phyloP scores from a whole-genome alignment of 1,284 basidiomycete species.

The Laetiporus sulphureus region DNA sequence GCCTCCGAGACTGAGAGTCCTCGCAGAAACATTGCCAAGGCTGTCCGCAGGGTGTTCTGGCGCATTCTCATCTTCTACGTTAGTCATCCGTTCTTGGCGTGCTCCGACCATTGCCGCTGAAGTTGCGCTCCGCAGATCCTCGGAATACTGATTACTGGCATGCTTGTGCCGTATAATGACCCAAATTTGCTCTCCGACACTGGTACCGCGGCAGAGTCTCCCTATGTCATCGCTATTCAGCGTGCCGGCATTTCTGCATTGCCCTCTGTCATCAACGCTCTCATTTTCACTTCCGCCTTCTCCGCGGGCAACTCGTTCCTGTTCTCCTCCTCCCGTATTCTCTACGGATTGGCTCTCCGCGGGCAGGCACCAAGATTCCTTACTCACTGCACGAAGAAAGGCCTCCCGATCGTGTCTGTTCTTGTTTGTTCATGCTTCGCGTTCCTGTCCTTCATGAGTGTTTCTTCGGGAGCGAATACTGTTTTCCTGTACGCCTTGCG shows the following conservation, averaged over 20 bases:
- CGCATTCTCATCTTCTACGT: constrained; percentile 74
- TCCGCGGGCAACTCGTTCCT: constrained; percentile 80
- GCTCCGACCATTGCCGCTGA: neutral
- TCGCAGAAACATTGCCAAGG: constrained; percentile 72
- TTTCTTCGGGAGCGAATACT: constrained; percentile 23
- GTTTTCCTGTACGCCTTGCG: constrained; percentile 29
- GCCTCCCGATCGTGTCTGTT: constrained; percentile 67
- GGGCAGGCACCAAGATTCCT: constrained; percentile 67
- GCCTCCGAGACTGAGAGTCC: constrained; percentile 75
- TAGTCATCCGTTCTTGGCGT: constrained; percentile 11
- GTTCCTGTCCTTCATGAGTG: constrained; percentile 46
- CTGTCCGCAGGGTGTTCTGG: constrained; percentile 77
- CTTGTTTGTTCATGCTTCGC: constrained; percentile 33
- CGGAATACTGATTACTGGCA: constrained; percentile 72
- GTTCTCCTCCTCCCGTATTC: constrained; percentile 76
- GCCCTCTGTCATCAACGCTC: constrained; percentile 66
- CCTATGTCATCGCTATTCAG: constrained; percentile 80
- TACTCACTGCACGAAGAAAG: constrained; percentile 62
- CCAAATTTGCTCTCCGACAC: constrained; percentile 44
- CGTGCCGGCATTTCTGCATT: constrained; percentile 71
- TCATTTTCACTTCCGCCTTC: constrained; percentile 69
- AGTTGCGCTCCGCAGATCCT: constrained; percentile 36
- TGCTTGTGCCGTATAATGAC: constrained; percentile 75
- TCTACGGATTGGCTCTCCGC: constrained; percentile 77
- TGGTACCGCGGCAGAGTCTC: constrained; percentile 60